Evolutionary conservation across 352 stramenopile genomes (phyloP).

Genomic region (Pythium myriotylum): DNA sequence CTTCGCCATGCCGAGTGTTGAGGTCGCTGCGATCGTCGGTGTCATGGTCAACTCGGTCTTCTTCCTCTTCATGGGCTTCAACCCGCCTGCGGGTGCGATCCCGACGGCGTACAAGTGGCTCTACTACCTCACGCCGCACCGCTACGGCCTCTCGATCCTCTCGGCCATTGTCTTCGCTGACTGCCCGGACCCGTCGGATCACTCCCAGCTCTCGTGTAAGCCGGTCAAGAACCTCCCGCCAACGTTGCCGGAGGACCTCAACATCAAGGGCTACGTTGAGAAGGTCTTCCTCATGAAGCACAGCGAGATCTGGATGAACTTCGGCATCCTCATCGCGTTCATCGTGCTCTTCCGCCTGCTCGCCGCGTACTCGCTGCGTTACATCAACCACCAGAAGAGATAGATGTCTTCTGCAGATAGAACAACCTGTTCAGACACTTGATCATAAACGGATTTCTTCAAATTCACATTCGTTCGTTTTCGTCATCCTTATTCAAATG

Average conservation of each 20-base stretch:
- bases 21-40: slow-evolving; percentile 31
- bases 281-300: slow-evolving; percentile 26
- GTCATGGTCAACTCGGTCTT: slow-evolving; percentile 37
- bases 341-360: slow-evolving; percentile 36
- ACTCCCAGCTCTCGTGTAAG: slow-evolving; percentile 5
- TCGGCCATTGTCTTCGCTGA: slow-evolving; percentile 21
- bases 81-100: slow-evolving; percentile 51
- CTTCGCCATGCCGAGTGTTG: slow-evolving; percentile 31
- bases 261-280: slow-evolving; percentile 34
- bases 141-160: slow-evolving; percentile 21
- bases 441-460: too few species aligned
- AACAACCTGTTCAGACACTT: too few species aligned
- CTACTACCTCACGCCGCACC: slow-evolving; percentile 11
- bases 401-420: slow-evolving; percentile 7
- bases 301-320: slow-evolving; percentile 29
- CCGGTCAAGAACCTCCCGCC: slow-evolving; percentile 1
- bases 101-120: slow-evolving; percentile 57
- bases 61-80: slow-evolving; percentile 81
- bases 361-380: slow-evolving; percentile 32
- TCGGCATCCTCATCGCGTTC: slow-evolving; percentile 24
- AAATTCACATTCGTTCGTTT: too few species aligned
- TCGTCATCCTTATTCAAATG: too few species aligned
- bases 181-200: slow-evolving; percentile 5
- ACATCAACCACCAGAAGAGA: slow-evolving; percentile 37
- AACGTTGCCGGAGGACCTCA: slow-evolving; percentile 19